Evolutionary conservation across 1,284 basidiomycete species (phyloP).

Genomic region (Ceratobasidium papillatum): DNA sequence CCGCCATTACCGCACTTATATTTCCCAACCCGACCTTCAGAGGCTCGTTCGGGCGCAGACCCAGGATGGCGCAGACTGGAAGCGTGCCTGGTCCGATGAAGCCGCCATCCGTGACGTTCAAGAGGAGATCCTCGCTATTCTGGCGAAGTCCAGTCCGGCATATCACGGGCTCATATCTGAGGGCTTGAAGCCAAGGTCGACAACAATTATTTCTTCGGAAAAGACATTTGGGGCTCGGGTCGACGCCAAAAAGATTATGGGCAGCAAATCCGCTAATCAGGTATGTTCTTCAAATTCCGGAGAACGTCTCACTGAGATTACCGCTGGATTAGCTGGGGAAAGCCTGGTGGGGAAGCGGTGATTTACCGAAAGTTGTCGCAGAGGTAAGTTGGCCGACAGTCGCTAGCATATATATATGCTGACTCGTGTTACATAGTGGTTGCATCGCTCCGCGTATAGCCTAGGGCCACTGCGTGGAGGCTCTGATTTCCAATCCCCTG

Average conservation of each 20-base stretch:
- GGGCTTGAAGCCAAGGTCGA: not conserved
- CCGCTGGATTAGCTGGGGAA: not conserved
- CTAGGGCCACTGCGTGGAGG: not conserved
- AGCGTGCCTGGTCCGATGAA: not conserved
- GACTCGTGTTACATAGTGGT: not conserved
- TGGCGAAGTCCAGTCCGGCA: not conserved
- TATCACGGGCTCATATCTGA: not conserved
- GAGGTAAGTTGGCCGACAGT: not conserved
- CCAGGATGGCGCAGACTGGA: not conserved
- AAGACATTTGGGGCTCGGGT: not conserved
- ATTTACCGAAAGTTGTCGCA: not conserved
- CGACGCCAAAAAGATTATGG: slow-evolving; percentile 2
- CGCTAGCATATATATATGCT: not conserved
- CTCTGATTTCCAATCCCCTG: not conserved
- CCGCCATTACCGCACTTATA: not conserved
- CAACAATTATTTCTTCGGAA: not conserved
- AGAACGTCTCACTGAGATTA: not conserved
- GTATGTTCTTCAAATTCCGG: not conserved
- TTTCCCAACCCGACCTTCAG: not conserved
- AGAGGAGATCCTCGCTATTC: not conserved
- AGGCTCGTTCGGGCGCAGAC: not conserved
- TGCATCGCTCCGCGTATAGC: not conserved
- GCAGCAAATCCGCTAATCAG: not conserved
- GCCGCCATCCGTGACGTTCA: not conserved
- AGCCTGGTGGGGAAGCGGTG: not conserved